A percentile compares a stretch with the other conserved stretches of the same genome.
phyloP scores from a whole-genome alignment of 1,139 yeast species.

The Yamadazyma blattariae region DNA sequence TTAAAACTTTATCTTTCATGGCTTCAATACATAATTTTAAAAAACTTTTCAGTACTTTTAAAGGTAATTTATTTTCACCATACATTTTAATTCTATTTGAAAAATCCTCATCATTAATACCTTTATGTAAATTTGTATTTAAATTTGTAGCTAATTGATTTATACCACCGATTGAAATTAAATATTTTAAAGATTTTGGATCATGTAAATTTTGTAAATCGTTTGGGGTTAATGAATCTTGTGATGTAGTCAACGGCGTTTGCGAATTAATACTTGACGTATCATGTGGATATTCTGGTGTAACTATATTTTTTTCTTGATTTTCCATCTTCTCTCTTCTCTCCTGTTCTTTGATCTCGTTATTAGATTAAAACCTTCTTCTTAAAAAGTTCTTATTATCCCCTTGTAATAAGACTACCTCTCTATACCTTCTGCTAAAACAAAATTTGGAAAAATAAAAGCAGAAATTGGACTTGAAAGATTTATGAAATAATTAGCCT shows the following conservation, averaged over 20 bases:
- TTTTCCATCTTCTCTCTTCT: too few relatives aligned
- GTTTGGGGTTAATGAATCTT: constrained; percentile 16
- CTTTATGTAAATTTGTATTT: constrained; percentile 40
- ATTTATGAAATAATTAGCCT: too few relatives aligned
- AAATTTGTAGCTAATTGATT: constrained; percentile 24
- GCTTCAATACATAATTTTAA: constrained; percentile 75
- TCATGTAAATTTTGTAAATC: constrained; percentile 47
- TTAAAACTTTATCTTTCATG: constrained; percentile 85
- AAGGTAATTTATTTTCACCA: constrained; percentile 74
- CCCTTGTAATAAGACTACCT: too few relatives aligned
- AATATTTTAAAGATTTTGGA: constrained; percentile 46
- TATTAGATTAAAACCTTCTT: too few relatives aligned
- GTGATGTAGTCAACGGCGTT: constrained; percentile 13
- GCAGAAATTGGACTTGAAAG: too few relatives aligned
- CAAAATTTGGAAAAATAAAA: too few relatives aligned
- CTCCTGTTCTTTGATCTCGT: too few relatives aligned
- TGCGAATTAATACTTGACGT: constrained; percentile 11
- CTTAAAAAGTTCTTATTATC: too few relatives aligned
- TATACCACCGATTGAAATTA: constrained; percentile 45
- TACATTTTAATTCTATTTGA: constrained; percentile 43
- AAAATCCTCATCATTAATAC: constrained; percentile 36
- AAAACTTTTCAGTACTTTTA: constrained; percentile 64
- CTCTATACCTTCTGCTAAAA: too few relatives aligned
- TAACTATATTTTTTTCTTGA: too few relatives aligned
- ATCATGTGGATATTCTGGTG: constrained; percentile 11